Conservation (phyloP, 805 yeast genomes). For the Saccharomycopsis lassenensis region DNA sequence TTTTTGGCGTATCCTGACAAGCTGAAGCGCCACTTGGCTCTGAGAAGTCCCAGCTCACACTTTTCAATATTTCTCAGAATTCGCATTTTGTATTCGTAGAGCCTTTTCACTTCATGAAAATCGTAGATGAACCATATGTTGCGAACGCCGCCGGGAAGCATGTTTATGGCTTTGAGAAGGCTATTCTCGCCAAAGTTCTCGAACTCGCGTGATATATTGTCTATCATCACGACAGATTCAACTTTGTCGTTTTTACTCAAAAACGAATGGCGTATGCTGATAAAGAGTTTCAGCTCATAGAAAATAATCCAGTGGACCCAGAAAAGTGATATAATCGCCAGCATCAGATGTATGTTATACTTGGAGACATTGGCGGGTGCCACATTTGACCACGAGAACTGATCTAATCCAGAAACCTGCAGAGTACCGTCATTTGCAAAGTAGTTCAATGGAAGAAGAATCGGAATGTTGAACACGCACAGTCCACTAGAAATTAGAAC, state of each 20-base stretch:
- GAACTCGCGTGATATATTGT: slow-evolving; percentile 33
- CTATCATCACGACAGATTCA: slow-evolving; percentile 29
- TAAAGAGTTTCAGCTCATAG: slow-evolving; percentile 43
- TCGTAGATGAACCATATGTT: slow-evolving; percentile 51
- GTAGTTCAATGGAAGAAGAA: slow-evolving; percentile 55
- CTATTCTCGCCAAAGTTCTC: slow-evolving; percentile 15
- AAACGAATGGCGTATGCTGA: slow-evolving; percentile 36
- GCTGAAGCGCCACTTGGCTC: too few relatives aligned
- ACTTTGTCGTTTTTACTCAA: slow-evolving; percentile 24
- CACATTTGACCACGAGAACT: slow-evolving; percentile 60
- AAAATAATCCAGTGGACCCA: slow-evolving; percentile 47
- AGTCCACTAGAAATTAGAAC: slow-evolving; percentile 39
- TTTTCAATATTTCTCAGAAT: slow-evolving; percentile 30
- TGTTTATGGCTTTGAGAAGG: slow-evolving; percentile 20
- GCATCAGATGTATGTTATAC: slow-evolving; percentile 51
- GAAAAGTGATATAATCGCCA: slow-evolving; percentile 42
- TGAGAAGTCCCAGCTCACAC: too few relatives aligned
- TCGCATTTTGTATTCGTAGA: slow-evolving; percentile 24
- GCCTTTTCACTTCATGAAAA: slow-evolving; percentile 27
- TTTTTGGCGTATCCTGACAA: neutral
- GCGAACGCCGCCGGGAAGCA: slow-evolving; percentile 44
- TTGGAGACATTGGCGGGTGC: slow-evolving; percentile 38
- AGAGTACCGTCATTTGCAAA: slow-evolving; percentile 20
- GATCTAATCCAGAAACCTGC: slow-evolving; percentile 43
- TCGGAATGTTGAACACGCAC: slow-evolving; percentile 43